phyloP scores from a whole-genome alignment of 371 early-diverging fungal genomes.

The Mucor lusitanicus region DNA sequence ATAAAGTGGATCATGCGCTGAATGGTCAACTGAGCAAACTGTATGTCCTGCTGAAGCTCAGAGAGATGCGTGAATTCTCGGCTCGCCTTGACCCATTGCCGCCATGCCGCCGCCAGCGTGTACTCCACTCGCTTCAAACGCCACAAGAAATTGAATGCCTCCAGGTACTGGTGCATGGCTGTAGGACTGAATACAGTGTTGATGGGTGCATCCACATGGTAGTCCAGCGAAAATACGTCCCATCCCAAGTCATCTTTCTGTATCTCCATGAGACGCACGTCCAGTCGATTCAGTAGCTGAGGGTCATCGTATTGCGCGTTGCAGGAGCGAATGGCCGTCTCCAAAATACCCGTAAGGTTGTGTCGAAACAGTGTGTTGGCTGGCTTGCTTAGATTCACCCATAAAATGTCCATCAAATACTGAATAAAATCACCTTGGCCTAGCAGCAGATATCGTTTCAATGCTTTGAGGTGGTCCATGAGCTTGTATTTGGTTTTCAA shows the following conservation, averaged over 20 bases:
- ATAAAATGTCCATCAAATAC: slow-evolving; percentile 81
- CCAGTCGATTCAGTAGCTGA: slow-evolving; percentile 76
- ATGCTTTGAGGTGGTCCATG: slow-evolving; percentile 82
- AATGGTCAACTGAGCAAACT: slow-evolving; percentile 66
- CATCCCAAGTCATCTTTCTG: slow-evolving; percentile 83
- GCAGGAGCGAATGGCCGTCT: slow-evolving; percentile 86
- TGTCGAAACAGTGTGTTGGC: slow-evolving; percentile 83
- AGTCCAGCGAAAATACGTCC: slow-evolving; percentile 91
- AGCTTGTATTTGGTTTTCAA: slow-evolving; percentile 78
- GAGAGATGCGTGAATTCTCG: slow-evolving; percentile 52
- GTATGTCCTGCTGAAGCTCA: slow-evolving; percentile 55
- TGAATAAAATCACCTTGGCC: slow-evolving; percentile 97
- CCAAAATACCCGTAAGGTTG: slow-evolving; percentile 84
- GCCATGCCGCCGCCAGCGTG: slow-evolving; percentile 77
- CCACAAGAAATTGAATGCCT: slow-evolving; percentile 89
- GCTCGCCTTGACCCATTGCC: slow-evolving; percentile 70
- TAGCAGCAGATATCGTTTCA: slow-evolving; percentile 89
- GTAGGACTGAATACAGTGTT: slow-evolving; percentile 77
- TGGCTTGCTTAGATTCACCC: slow-evolving; percentile 73
- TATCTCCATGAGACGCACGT: slow-evolving; percentile 71
- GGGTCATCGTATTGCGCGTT: slow-evolving; percentile 89
- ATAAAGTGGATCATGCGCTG: slow-evolving; percentile 94
- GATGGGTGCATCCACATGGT: slow-evolving; percentile 83
- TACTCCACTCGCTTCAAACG: slow-evolving; percentile 86
- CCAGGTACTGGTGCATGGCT: slow-evolving; percentile 81